Base-by-base conservation (phyloP, 2,329 filamentous ascomycete genomes). In the Akanthomyces dipterigenus region DNA sequence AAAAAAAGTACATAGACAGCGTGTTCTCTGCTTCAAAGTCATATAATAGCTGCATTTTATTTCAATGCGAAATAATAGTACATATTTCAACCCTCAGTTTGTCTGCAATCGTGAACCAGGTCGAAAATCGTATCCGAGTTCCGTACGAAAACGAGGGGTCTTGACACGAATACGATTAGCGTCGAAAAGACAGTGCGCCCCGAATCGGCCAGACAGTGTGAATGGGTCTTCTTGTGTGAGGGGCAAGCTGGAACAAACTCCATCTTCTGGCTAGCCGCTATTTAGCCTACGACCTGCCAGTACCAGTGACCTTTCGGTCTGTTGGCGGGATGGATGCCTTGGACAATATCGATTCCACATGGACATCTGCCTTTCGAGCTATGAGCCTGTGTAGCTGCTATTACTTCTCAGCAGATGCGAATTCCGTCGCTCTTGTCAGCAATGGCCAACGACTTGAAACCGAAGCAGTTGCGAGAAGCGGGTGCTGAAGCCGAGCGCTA, bases 401-500 rank as follows among this genome's bases (percentile, higher is more conserved):
- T n/a, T 7, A 7, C 14, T 16, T 26, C 20, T 46, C 6, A 12
- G 8, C 43, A 12, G 7, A 46, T 8, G 1, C 12, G 18, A 16
- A 6, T 11, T 24, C 24, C 11, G 18, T 12, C n/a, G 11, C 53
- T 34, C 26, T 46, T 46, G n/a, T 46, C 8, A n/a, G 45, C 9
- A 42, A 22, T 28, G 12, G 16, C 31, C 34, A 2, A 40, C 3
- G 26, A 49, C 40, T 36, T 12, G 43, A n/a, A 49, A 40, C 42
- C 5, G 34, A 18, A 48, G 5, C 22, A 11, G n/a, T n/a, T 34
- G 3, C n/a, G 46, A 24, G n/a, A 24, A 8, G 9, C 46, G 56
- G 46, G 56, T 59, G 56, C 56, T 51, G 56, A 43, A 51, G 56
- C 56, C 56, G 46, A 59, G 36, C 56, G 43, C 55, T 49, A 49